These are phyloP conservation scores for Tetraselmis striata DNA, from an alignment of 139 green algal species.

Conservation along the genomic window DNA sequence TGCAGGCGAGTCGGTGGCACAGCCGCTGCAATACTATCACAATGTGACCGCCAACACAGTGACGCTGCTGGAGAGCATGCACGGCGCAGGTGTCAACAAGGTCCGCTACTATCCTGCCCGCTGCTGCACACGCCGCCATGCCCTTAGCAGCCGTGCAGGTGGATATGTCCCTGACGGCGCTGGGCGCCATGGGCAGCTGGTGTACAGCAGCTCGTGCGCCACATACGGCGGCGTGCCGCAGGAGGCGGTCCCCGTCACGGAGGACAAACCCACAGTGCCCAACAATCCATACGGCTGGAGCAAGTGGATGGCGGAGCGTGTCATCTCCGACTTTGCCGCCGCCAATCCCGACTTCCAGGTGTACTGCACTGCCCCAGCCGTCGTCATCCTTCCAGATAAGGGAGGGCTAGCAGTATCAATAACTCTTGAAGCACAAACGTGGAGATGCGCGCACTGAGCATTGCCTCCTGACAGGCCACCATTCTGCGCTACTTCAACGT, in stretches of 20 bases:
- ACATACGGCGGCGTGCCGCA: slow-evolving; percentile 56
- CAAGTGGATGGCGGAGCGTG: slow-evolving; percentile 61
- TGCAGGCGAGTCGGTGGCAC: slow-evolving; percentile 34
- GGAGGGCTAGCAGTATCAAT: too few species aligned
- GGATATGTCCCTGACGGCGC: too few species aligned
- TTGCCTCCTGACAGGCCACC: too few species aligned
- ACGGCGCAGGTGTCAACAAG: slow-evolving; percentile 30
- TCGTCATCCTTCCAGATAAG: too few species aligned
- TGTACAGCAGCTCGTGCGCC: slow-evolving; percentile 53
- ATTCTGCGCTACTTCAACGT: slow-evolving; percentile 80
- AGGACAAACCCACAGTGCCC: slow-evolving; percentile 53
- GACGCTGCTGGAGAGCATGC: slow-evolving; percentile 59
- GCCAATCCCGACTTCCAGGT: slow-evolving; percentile 36
- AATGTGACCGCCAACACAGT: slow-evolving; percentile 72
- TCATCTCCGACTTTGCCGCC: slow-evolving; percentile 37
- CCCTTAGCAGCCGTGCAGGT: too few species aligned
- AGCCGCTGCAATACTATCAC: slow-evolving; percentile 58
- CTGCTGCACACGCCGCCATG: too few species aligned
- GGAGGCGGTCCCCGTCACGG: slow-evolving; percentile 60
- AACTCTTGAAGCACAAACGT: too few species aligned
- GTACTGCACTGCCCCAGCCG: neutral
- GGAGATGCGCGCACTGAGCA: too few species aligned
- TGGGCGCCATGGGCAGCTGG: too few species aligned
- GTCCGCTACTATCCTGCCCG: slow-evolving; percentile 35
- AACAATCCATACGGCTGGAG: slow-evolving; percentile 66